Base-by-base conservation (phyloP, 805 yeast genomes). In the Saturnispora dispora region DNA sequence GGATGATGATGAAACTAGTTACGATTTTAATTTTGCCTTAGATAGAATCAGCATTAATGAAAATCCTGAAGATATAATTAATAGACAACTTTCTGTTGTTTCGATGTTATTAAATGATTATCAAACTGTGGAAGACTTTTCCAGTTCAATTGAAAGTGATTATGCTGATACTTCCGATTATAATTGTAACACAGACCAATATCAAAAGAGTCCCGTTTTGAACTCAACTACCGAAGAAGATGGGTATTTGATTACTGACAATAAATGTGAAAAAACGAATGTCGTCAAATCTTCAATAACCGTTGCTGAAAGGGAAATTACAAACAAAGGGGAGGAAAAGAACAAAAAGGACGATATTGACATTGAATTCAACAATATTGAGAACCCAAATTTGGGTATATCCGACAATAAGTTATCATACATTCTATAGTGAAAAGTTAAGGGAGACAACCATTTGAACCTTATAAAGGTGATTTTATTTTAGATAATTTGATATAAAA, bases 21-120 rank as follows among this genome's bases (percentile, higher is more conserved):
- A 18, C 22, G 41, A 37, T 9, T 37, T 37, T 6, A 18, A 18
- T 37, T 18, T 37, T 18, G 41, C n/a, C n/a, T n/a, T 25, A 18
- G 37, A 35, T 25, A 22, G 13, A 17, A 23, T 40, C 5, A 9
- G 25, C n/a, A 20, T 37, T 13, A 11, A 40, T 13, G 44, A 40
- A 23, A 13, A 40, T 13, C n/a, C 39, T 10, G 35, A 37, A 17
- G 44, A 37, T 17, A 35, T 17, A 23, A 27, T 27, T 20, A 46
- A 50, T 0, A 58, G 50, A n/a, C 58, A 55, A 45, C 47, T 59
- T 10, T 56, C 60, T 1, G 53, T 60, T 18, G 58, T 62, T 23
- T 55, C 65, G 3, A 51, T 59, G 54, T 48, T 62, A 13, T 58
- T 62, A 10, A 59, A 54, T 45, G 63, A 58, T 18, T 27, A 41